phyloP scores from a whole-genome alignment of 2,329 filamentous ascomycete species.

The Phialophora chinensis region DNA sequence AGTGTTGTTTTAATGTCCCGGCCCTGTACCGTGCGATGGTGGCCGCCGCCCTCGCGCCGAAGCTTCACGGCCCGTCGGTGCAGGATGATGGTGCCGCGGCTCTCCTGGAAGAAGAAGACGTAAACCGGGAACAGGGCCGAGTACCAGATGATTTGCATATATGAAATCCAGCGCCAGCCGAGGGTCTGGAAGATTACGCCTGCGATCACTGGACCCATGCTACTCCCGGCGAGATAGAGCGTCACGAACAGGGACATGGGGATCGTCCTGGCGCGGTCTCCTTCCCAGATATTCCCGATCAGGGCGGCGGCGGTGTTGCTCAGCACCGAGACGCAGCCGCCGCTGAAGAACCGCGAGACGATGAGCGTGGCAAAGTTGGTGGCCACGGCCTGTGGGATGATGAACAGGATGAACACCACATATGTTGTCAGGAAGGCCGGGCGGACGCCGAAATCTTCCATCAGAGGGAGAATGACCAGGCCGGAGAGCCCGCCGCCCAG shows the following conservation, averaged over 20 bases:
- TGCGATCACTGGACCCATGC: constrained; percentile 34
- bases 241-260: constrained; percentile 33
- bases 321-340: constrained; percentile 41
- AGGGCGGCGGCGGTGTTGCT: constrained; percentile 40
- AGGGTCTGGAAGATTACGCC: constrained; percentile 31
- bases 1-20: constrained; percentile 42
- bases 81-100: constrained; percentile 56
- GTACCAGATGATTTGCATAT: constrained; percentile 51
- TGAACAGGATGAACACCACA: constrained; percentile 40
- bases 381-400: constrained; percentile 40
- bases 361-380: constrained; percentile 39
- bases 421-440: constrained; percentile 43
- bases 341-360: constrained; percentile 41
- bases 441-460: constrained; percentile 47
- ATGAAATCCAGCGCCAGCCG: constrained; percentile 36
- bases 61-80: constrained; percentile 44
- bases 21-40: constrained; percentile 33
- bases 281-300: constrained; percentile 42
- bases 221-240: constrained; percentile 31
- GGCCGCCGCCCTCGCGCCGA: constrained; percentile 30
- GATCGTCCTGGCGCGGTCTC: constrained; percentile 38
- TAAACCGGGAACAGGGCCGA: constrained; percentile 50
- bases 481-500: constrained; percentile 51
- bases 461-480: constrained; percentile 50
- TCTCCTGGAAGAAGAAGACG: constrained; percentile 52